phyloP scores from a whole-genome alignment of 2,329 filamentous ascomycete genomes.

The Cladophialophora bantiana region DNA sequence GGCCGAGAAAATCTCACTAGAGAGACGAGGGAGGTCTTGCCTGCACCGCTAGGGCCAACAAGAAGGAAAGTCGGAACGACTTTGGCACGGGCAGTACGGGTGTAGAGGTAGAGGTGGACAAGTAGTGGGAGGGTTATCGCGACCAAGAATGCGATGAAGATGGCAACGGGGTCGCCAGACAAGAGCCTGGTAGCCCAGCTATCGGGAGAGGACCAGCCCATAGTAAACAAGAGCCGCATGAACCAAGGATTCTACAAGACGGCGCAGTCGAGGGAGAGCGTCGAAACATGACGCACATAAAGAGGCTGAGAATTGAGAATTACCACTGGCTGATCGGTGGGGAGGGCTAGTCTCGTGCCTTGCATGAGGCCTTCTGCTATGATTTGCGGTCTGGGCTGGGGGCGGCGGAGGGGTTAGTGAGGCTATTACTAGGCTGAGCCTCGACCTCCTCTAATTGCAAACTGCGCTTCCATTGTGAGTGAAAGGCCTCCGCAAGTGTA shows the following conservation, averaged over 20 bases:
- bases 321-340: slow-evolving; percentile 11
- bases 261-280: background rate
- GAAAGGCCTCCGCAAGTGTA: slow-evolving; percentile 8
- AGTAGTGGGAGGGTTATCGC: slow-evolving; percentile 76
- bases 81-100: slow-evolving; percentile 67
- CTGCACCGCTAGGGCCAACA: slow-evolving; percentile 78
- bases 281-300: slow-evolving; percentile 15
- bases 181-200: slow-evolving; percentile 52
- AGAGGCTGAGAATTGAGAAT: slow-evolving; percentile 16
- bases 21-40: slow-evolving; percentile 89
- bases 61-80: slow-evolving; percentile 79
- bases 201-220: slow-evolving; percentile 49
- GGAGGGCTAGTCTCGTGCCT: slow-evolving; percentile 13
- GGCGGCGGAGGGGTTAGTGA: background rate
- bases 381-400: slow-evolving; percentile 7
- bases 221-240: slow-evolving; percentile 22
- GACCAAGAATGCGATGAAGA: slow-evolving; percentile 73
- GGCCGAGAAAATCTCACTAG: slow-evolving; percentile 59
- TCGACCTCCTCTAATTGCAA: slow-evolving; percentile 18
- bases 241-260: slow-evolving; percentile 13
- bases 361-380: slow-evolving; percentile 8
- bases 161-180: slow-evolving; percentile 51
- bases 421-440: background rate
- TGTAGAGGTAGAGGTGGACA: slow-evolving; percentile 77
- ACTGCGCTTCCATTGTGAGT: slow-evolving; percentile 18